Evolutionary conservation across 2,329 filamentous ascomycete species (phyloP), one percentile per base, ranked within the genome.

Genomic region (Rhinocladiella similis): DNA sequence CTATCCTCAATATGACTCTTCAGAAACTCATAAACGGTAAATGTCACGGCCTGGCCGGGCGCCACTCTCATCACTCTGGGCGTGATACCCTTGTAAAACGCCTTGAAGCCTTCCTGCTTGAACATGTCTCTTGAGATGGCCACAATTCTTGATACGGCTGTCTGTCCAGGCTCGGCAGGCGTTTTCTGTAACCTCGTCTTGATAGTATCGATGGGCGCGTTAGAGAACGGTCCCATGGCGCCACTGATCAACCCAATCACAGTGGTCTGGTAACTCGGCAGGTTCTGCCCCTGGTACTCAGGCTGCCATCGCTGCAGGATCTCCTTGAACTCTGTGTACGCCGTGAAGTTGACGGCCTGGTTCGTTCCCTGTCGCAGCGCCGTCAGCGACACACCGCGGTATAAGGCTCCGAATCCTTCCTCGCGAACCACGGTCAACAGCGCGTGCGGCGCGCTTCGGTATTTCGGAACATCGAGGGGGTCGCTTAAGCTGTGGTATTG

Each of bases 1-100:
- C 83, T 87, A 68, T 75, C 79, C 76, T 92, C 89, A 62, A 92
- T 75, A 73, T 84, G 86, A 59, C 86, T 83, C 76, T 86, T 90
- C 59, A 92, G 75, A 71, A 72, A 91, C 73, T 92, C 89, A 72
- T 92, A 92, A 64, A 92, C 88, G 1, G 74, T 87, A 66, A 88
- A 88, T 2, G 85, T 88, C 43, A 88, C 85, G 16, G 86, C 94
- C 79, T 99, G 94, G 46, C 94, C 94, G 6, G 94, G 94, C 22
- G 94, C 94, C 52, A 99, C 94, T 69, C 94, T 86, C 91, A 97
- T 97, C 66, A 99, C 89, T 67, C 94, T 85, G 5, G 94, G 94
- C 46, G 94, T 99, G 75, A 99, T 99, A 68, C 94, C 94, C 83
- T 97, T 97, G 81, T 96, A 99, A 77, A 99, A 99, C 47, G 94